phyloP scores from a whole-genome alignment of 805 yeast genomes.

The Candida sonorensis region DNA sequence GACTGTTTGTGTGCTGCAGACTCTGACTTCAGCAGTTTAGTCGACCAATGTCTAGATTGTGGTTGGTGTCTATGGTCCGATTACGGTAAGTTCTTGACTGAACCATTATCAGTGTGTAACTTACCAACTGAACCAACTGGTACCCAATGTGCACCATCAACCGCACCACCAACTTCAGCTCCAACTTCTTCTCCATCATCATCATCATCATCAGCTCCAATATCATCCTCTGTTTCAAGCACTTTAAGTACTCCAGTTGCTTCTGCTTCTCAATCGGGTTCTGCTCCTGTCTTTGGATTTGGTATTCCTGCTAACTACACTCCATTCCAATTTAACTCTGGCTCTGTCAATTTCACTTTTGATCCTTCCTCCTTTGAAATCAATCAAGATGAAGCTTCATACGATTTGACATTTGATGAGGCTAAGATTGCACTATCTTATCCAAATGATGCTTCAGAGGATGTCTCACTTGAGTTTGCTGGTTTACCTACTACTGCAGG shows the following conservation, averaged over 20 bases:
- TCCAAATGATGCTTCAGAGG: not conserved
- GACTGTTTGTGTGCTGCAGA: constrained; percentile 27
- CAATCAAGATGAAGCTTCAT: not conserved
- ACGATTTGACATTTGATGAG: not conserved
- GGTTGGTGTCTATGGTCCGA: constrained; percentile 35
- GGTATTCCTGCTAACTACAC: not conserved
- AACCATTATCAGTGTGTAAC: constrained; percentile 27
- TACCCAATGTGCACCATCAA: constrained; percentile 20
- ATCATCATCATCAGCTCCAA: constrained; percentile 2
- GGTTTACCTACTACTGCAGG: not conserved
- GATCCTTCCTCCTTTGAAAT: not conserved
- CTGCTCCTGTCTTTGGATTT: not conserved
- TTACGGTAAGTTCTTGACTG: constrained; percentile 26
- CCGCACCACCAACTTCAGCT: constrained; percentile 3
- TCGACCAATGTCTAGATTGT: constrained; percentile 31
- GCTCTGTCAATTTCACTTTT: not conserved
- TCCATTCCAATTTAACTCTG: constrained; percentile 1
- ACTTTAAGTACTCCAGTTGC: too few relatives aligned
- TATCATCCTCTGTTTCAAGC: not conserved
- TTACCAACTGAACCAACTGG: constrained; percentile 32
- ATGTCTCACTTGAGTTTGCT: not conserved
- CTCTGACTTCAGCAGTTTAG: constrained; percentile 20
- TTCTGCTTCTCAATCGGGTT: too few relatives aligned
- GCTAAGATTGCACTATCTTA: not conserved
- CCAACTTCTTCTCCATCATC: constrained; percentile 10